Conservation (phyloP, 2,329 filamentous ascomycete species). For the Trichophyton rubrum region DNA sequence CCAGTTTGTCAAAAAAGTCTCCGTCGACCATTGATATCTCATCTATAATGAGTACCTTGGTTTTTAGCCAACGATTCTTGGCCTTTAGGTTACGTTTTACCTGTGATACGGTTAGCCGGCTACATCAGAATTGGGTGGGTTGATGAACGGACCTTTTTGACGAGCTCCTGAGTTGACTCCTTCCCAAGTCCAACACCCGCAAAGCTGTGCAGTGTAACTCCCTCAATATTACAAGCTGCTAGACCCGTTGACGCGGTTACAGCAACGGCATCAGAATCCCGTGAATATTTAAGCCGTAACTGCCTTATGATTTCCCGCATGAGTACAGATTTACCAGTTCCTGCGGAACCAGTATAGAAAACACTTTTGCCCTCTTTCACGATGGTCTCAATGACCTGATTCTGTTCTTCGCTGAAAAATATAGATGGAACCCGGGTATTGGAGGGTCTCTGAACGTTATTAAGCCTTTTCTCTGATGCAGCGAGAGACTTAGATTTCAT, state of each 20-base stretch:
- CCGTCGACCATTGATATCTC: slow-evolving; percentile 98
- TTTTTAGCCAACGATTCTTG: slow-evolving; percentile 75
- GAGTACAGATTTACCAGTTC: slow-evolving; percentile 91
- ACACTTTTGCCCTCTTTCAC: slow-evolving; percentile 71
- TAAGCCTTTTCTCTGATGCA: slow-evolving; percentile 17
- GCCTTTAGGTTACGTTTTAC: slow-evolving; percentile 80
- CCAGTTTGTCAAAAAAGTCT: slow-evolving; percentile 91
- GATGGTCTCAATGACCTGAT: slow-evolving; percentile 70
- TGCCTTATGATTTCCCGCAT: slow-evolving; percentile 82
- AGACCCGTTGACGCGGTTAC: slow-evolving; percentile 93
- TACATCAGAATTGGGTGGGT: neutral
- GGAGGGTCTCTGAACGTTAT: slow-evolving; percentile 21
- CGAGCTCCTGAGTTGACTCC: slow-evolving; percentile 63
- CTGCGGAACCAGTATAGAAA: slow-evolving; percentile 95
- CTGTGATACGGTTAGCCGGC: slow-evolving; percentile 17
- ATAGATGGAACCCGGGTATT: slow-evolving; percentile 41
- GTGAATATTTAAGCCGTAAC: slow-evolving; percentile 60
- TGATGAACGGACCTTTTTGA: slow-evolving; percentile 53
- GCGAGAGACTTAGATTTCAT: slow-evolving; percentile 32
- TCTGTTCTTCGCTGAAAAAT: slow-evolving; percentile 74
- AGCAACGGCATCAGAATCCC: slow-evolving; percentile 72
- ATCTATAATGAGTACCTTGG: slow-evolving; percentile 79
- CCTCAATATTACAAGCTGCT: slow-evolving; percentile 92
- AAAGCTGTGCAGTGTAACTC: slow-evolving; percentile 92
- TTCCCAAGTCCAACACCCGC: slow-evolving; percentile 91